These are phyloP conservation scores for Mycena maculata DNA, from an alignment of 768 basidiomycete genomes.

Conservation along the genomic window DNA sequence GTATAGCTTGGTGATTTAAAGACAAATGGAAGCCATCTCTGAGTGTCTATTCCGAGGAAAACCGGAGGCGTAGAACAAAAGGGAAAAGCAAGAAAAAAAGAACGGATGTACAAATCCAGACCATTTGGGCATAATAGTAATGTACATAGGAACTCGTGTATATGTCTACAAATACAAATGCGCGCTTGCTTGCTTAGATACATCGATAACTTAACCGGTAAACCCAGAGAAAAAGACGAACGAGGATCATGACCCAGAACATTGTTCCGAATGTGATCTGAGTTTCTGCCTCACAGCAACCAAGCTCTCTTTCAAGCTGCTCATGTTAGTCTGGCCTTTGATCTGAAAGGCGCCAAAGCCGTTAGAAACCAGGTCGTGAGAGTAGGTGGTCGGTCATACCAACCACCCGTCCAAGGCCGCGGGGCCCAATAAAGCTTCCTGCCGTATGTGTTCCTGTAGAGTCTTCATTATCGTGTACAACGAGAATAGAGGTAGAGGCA, in stretches of 20 bases:
- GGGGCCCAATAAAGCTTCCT: slow-evolving; percentile 19
- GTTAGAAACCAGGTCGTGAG: neutral
- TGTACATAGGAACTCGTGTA: neutral
- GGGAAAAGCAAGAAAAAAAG: too few relatives aligned
- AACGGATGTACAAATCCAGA: too few relatives aligned
- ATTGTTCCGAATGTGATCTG: neutral
- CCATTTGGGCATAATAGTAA: neutral
- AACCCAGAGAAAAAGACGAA: neutral
- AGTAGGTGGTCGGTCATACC: slow-evolving; percentile 1
- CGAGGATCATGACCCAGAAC: neutral
- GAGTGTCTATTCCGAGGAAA: too few relatives aligned
- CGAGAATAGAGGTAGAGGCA: neutral
- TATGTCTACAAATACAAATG: neutral
- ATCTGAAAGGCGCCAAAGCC: slow-evolving; percentile 2
- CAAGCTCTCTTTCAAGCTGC: slow-evolving; percentile 22
- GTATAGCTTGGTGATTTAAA: too few relatives aligned
- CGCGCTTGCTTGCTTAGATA: neutral
- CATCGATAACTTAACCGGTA: slow-evolving; percentile 1
- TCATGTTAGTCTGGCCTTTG: slow-evolving; percentile 28
- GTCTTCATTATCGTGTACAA: neutral
- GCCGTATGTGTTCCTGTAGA: slow-evolving; percentile 23
- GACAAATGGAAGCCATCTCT: too few relatives aligned
- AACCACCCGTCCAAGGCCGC: slow-evolving; percentile 32
- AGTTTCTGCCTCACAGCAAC: slow-evolving; percentile 11
- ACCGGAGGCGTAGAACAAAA: too few relatives aligned